A percentile compares a stretch with the other conserved stretches of the same genome.
phyloP scores from a whole-genome alignment of 2,329 filamentous ascomycete genomes.

The Pseudogymnoascus sp. region DNA sequence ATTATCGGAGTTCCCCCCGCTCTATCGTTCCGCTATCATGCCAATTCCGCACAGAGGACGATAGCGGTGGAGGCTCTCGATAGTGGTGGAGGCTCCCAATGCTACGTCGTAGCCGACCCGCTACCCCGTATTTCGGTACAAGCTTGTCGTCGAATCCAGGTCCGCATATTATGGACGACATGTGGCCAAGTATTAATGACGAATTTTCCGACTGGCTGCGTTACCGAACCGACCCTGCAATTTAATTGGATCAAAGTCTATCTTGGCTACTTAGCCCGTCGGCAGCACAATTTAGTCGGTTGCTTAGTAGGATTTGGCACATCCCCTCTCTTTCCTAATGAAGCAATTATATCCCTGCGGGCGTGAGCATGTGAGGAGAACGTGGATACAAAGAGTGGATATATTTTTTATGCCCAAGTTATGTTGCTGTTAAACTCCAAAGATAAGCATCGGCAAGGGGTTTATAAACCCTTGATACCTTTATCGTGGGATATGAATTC shows the following conservation, averaged over 20 bases:
- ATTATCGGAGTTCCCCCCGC: background rate
- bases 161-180: background rate
- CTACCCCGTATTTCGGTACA: background rate
- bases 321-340: background rate
- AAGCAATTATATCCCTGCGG: background rate
- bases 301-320: background rate
- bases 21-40: background rate
- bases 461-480: slow-evolving; percentile 6
- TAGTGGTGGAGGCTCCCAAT: background rate
- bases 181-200: background rate
- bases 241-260: background rate
- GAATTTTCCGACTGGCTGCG: background rate
- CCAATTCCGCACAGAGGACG: background rate
- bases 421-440: background rate
- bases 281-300: background rate
- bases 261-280: background rate
- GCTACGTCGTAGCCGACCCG: slow-evolving; percentile 5
- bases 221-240: background rate
- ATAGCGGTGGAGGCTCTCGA: background rate
- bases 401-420: background rate
- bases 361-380: background rate
- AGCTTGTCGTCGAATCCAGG: background rate
- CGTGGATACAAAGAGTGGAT: background rate
- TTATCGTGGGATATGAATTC: background rate
- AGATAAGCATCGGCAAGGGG: background rate